Evolutionary conservation across 495 filamentous ascomycete genomes (phyloP).

Genomic region (Bacidia rubella): DNA sequence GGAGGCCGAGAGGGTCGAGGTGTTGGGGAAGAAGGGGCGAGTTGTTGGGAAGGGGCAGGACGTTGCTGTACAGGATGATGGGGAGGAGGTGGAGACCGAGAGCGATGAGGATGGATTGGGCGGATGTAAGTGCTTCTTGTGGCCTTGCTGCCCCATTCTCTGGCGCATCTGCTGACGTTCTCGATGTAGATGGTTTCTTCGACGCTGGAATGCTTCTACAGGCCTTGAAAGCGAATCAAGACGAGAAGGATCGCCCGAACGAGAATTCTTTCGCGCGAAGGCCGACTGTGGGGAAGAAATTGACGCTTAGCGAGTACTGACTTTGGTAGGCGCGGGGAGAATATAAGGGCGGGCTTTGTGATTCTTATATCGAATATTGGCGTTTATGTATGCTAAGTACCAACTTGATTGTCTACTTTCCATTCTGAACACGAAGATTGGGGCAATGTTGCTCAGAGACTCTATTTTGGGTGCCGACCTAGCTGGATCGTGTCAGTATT

Average conservation of each 20-base stretch:
- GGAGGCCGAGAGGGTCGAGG: slow-evolving; percentile 47
- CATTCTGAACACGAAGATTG: no score
- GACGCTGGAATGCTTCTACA: slow-evolving; percentile 87
- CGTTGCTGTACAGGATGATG: slow-evolving; percentile 21
- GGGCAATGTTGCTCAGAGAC: no score
- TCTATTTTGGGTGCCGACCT: no score
- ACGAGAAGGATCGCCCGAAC: slow-evolving; percentile 33
- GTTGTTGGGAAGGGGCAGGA: slow-evolving; percentile 35
- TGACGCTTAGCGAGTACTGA: slow-evolving; percentile 63
- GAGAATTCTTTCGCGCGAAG: slow-evolving; percentile 36
- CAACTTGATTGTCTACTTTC: no score
- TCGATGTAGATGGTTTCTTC: slow-evolving; percentile 72
- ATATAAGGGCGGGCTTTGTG: not conserved
- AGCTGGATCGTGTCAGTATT: no score
- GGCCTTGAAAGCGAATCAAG: slow-evolving; percentile 56
- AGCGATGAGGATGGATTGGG: slow-evolving; percentile 83
- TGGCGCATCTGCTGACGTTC: slow-evolving; percentile 16
- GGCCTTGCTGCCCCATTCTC: slow-evolving; percentile 1
- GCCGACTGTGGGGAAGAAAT: slow-evolving; percentile 60
- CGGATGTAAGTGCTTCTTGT: slow-evolving; percentile 56
- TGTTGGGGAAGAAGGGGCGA: slow-evolving; percentile 26
- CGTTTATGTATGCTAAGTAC: no score
- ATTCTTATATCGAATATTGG: slow-evolving; percentile 7
- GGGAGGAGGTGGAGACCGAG: slow-evolving; percentile 47
- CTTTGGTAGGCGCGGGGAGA: not conserved